A percentile compares a stretch with the other conserved stretches of the same genome.
Conservation (phyloP, 805 yeast genomes). For the Scheffersomyces coipomensis region DNA sequence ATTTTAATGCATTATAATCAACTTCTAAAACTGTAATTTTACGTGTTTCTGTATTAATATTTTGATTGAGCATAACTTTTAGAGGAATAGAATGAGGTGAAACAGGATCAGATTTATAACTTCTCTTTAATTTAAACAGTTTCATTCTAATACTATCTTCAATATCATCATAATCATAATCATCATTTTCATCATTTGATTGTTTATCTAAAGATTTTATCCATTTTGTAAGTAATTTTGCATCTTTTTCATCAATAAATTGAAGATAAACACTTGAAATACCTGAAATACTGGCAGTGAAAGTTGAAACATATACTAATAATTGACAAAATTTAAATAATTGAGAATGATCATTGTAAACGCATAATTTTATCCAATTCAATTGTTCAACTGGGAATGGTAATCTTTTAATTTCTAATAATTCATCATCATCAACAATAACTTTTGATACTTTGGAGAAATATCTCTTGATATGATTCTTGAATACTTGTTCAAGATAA, state of each 20-base stretch:
- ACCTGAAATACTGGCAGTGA: too few relatives aligned
- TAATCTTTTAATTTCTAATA: conserved; percentile 5
- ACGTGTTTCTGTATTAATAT: not conserved
- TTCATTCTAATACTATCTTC: not conserved
- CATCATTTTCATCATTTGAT: not conserved
- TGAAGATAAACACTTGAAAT: too few relatives aligned
- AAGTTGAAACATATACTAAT: conserved; percentile 13
- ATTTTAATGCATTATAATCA: conserved; percentile 13
- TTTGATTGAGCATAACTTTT: not conserved
- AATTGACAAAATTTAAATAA: conserved; percentile 9
- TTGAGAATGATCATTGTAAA: conserved; percentile 10
- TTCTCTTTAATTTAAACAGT: not conserved
- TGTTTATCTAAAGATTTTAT: not conserved
- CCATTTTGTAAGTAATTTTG: too few relatives aligned
- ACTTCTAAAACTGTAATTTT: conserved; percentile 9
- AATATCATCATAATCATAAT: conserved; percentile 2
- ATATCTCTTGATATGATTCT: not conserved
- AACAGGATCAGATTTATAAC: too few relatives aligned
- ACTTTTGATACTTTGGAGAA: not conserved
- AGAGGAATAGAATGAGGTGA: not conserved
- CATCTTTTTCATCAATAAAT: too few relatives aligned
- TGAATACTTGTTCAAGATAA: too few relatives aligned
- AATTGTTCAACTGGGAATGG: conserved; percentile 12
- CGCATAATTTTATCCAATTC: conserved; percentile 16
- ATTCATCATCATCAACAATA: not conserved